A percentile compares a stretch with the other conserved stretches of the same genome.
Evolutionary conservation across 2,329 filamentous ascomycete species (phyloP).

Genomic region (Lachnellula willkommii): DNA sequence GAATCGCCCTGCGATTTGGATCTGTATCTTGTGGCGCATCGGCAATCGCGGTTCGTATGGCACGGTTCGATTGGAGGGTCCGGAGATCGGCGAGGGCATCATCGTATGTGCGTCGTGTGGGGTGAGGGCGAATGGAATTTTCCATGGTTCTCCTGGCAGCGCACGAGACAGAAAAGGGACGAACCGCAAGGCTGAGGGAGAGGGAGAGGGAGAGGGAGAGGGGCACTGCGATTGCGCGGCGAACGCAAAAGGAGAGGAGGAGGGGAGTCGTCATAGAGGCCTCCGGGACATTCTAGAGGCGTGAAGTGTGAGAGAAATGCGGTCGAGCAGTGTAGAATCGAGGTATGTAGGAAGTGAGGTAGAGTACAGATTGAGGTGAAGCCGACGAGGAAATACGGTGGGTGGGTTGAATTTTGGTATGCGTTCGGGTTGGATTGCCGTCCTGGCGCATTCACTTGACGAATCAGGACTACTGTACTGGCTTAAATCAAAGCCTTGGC

Average conservation of each 20-base stretch:
- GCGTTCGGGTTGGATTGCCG: too few species aligned
- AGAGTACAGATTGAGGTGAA: too few species aligned
- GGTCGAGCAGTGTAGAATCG: too few species aligned
- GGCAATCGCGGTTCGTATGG: constrained; percentile 19
- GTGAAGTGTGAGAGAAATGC: too few species aligned
- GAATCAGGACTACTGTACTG: too few species aligned
- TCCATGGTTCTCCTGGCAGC: not conserved
- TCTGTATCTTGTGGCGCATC: constrained; percentile 11
- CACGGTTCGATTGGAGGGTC: constrained; percentile 26
- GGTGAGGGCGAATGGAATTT: not conserved
- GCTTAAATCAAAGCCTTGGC: too few species aligned
- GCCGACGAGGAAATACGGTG: too few species aligned
- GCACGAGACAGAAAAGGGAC: constrained; percentile 2
- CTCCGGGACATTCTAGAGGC: not conserved
- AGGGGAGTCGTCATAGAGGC: constrained; percentile 5
- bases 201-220: not conserved
- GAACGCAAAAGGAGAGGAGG: constrained; percentile 2
- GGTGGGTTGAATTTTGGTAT: too few species aligned
- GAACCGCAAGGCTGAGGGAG: too few species aligned
- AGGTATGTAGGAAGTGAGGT: too few species aligned
- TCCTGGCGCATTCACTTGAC: too few species aligned
- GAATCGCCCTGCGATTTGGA: constrained; percentile 26
- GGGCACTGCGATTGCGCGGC: constrained; percentile 1
- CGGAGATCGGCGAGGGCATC: constrained; percentile 23
- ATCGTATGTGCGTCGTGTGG: constrained; percentile 12